Evolutionary conservation across 768 basidiomycete genomes (phyloP).

Genomic region (Kwoniella dendrophila): DNA sequence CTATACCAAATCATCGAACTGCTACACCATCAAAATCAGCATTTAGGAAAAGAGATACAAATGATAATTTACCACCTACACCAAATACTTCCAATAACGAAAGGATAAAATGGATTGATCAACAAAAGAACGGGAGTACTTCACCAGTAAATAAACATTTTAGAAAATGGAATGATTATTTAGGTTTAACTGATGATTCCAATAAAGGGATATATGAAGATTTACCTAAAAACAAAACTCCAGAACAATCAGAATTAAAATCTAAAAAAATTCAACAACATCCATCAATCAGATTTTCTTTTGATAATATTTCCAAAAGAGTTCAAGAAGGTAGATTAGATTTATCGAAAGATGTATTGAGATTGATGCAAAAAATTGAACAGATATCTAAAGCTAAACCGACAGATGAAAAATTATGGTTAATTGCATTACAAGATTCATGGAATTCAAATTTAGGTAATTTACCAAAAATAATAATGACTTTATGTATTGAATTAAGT

Average conservation of each 20-base stretch:
- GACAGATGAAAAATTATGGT: conserved; percentile 13
- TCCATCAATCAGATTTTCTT: conserved; percentile 2
- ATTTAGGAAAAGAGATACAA: conserved; percentile 1
- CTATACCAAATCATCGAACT: conserved; percentile 16
- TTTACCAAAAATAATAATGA: conserved; percentile 9
- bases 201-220: conserved; percentile 3
- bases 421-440: conserved; percentile 15
- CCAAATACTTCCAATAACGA: conserved; percentile 9
- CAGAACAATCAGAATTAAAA: background rate
- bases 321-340: background rate
- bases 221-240: background rate
- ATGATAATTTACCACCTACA: conserved; percentile 11
- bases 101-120: conserved; percentile 13
- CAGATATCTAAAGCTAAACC: conserved; percentile 6
- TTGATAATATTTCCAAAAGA: background rate
- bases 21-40: conserved; percentile 6
- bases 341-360: background rate
- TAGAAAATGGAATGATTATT: conserved; percentile 13
- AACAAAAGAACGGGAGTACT: background rate
- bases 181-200: conserved; percentile 9
- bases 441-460: conserved; percentile 23
- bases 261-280: background rate
- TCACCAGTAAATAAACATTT: conserved; percentile 12
- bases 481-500: background rate
- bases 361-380: conserved; percentile 16